A percentile compares a stretch with the other conserved stretches of the same genome.
These are phyloP conservation scores for Teunomyces kruisii DNA, from an alignment of 805 yeast genomes.

Conservation along the genomic window DNA sequence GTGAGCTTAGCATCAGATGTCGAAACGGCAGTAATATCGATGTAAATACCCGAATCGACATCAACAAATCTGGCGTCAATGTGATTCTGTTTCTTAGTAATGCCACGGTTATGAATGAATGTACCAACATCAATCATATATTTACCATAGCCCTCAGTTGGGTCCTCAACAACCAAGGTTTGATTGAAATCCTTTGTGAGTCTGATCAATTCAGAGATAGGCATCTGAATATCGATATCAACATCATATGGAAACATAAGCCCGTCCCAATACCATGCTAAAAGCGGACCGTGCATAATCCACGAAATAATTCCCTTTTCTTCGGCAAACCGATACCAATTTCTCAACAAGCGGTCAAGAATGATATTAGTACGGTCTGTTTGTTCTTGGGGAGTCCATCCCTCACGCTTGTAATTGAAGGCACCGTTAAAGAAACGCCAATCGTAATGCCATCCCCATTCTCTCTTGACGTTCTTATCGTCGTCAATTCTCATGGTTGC, in stretches of 20 bases:
- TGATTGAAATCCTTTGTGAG: slow-evolving; percentile 22
- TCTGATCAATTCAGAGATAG: slow-evolving; percentile 23
- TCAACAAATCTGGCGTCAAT: slow-evolving; percentile 59
- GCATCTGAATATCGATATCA: slow-evolving; percentile 31
- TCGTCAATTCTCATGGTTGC: slow-evolving; percentile 28
- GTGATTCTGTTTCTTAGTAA: slow-evolving; percentile 33
- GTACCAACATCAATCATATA: slow-evolving; percentile 43
- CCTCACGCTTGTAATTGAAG: slow-evolving; percentile 16
- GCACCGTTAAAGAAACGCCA: slow-evolving; percentile 27
- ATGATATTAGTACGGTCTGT: slow-evolving; percentile 15
- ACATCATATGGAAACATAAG: slow-evolving; percentile 29
- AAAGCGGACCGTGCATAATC: slow-evolving; percentile 29
- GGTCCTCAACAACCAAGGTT: slow-evolving; percentile 22
- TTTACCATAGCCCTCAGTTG: slow-evolving; percentile 54
- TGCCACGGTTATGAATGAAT: slow-evolving; percentile 17
- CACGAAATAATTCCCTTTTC: slow-evolving; percentile 26
- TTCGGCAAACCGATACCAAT: slow-evolving; percentile 27
- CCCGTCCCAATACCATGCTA: slow-evolving; percentile 32
- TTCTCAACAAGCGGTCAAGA: slow-evolving; percentile 21
- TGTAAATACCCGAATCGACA: slow-evolving; percentile 44
- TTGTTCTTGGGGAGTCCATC: slow-evolving; percentile 27
- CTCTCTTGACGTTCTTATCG: slow-evolving; percentile 26
- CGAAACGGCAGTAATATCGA: slow-evolving; percentile 44
- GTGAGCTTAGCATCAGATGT: slow-evolving; percentile 32
- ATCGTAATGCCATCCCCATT: slow-evolving; percentile 27